Base-by-base conservation (phyloP, 2,329 filamentous ascomycete species). In the Reticulascus tulasneorum region DNA sequence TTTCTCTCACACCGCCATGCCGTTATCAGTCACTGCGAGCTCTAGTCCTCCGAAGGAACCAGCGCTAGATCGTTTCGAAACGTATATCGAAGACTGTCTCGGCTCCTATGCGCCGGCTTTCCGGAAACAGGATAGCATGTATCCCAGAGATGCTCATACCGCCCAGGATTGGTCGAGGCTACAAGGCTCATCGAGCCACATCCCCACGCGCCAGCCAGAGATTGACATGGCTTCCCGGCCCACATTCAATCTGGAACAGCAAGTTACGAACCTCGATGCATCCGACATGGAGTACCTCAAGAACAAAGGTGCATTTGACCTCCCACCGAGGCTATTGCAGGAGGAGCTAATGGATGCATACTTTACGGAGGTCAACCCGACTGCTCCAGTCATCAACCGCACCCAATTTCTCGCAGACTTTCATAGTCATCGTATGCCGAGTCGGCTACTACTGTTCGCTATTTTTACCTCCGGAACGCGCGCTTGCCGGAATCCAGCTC, bases 371-470 rank as follows among this genome's bases (percentile, higher is more conserved):
- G 41, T 46, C 5, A 40, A 46, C 27, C 44, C 44, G 23, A 44
- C 40, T 8, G 35, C 40, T 7, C 44, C 44, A 4, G 44, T 46
- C 6, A 23, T 46, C 13, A 34, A 44, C 21, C 27, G 29, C 2
- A 12, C 24, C 20, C 21, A 19, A 9, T 44, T 46, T 13, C 29
- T 46, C 19, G 27, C 34, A n/a, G 37, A 37, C 6, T 41, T 46
- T 30, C 25, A 37, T 22, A 25, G 18, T 13, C 24, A 40, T 15
- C 29, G 40, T 1, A 35, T 22, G 2, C 35, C 34, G 15, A 44
- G 40, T 38, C 23, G 44, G 12, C 35, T 46, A 19, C 33, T 46
- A 18, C 35, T 46, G 4, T 46, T 46, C 25, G 44, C 44, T 26
- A 34, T 46, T 5, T 41, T 46, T 30, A 41, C 44, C 8, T 42